Conservation (phyloP, 106 monocot genomes). For the Alisma plantagoaquatica region DNA sequence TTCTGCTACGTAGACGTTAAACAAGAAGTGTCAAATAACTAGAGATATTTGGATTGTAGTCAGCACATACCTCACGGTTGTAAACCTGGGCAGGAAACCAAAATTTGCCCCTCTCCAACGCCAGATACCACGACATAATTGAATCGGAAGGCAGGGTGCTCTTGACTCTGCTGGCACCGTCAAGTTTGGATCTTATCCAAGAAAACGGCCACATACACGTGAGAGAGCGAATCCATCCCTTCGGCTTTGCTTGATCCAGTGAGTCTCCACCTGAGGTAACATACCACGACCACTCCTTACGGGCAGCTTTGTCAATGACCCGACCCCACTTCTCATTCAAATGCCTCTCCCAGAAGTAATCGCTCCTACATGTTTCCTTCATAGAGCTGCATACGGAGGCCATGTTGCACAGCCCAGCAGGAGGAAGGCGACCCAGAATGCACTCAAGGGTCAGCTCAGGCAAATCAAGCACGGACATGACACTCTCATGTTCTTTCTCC, state of each 20-base stretch:
- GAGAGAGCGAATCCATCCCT: constrained; percentile 20
- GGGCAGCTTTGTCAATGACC: constrained; percentile 34
- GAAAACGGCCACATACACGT: constrained; percentile 30
- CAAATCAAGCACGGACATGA: constrained; percentile 53
- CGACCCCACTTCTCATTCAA: constrained; percentile 67
- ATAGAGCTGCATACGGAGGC: constrained; percentile 41
- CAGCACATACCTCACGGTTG: constrained; percentile 85
- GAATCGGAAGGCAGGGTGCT: constrained; percentile 23
- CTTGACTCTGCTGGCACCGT: constrained; percentile 1
- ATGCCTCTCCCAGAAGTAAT: constrained; percentile 68
- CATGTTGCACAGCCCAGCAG: constrained; percentile 40
- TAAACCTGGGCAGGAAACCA: constrained; percentile 85
- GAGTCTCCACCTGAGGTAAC: constrained; percentile 12
- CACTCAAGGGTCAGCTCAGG: constrained; percentile 62
- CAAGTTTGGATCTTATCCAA: constrained; percentile 23
- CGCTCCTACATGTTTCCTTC: constrained; percentile 44
- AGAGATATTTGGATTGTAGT: too few species aligned
- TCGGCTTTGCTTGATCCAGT: neutral
- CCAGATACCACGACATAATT: constrained; percentile 48
- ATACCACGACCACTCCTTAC: constrained; percentile 40
- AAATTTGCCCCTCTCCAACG: constrained; percentile 59
- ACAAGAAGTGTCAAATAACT: too few species aligned
- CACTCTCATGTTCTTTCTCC: neutral
- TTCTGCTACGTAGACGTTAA: too few species aligned
- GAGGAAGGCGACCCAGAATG: constrained; percentile 60